These are phyloP conservation scores for Phytophthora pseudosyringae DNA, from an alignment of 352 stramenopile genomes.

Conservation along the genomic window DNA sequence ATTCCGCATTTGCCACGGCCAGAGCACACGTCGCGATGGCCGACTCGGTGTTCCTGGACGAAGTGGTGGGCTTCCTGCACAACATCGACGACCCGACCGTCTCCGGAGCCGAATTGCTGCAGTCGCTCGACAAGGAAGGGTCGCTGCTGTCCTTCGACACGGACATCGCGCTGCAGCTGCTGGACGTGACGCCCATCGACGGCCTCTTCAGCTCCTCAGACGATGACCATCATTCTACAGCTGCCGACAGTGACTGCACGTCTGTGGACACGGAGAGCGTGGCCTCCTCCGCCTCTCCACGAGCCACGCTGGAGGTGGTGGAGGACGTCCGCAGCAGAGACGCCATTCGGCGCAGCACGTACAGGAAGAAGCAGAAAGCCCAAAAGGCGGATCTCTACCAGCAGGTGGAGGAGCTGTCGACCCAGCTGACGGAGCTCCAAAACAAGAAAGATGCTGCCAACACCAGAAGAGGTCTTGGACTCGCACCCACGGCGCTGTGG, in stretches of 20 bases:
- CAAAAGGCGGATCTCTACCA: constrained; percentile 17
- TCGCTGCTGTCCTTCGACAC: constrained; percentile 15
- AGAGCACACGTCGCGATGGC: constrained; percentile 16
- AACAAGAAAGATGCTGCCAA: constrained; percentile 9
- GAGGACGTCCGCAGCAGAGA: constrained; percentile 28
- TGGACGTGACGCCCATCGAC: constrained; percentile 25
- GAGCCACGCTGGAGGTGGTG: background rate
- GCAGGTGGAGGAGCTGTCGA: constrained; percentile 28
- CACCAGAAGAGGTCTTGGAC: background rate
- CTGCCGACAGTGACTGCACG: constrained; percentile 30
- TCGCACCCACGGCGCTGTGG: constrained; percentile 18
- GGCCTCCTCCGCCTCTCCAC: constrained; percentile 17
- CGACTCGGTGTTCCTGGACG: constrained; percentile 32
- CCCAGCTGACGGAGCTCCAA: constrained; percentile 13
- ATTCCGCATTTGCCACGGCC: constrained; percentile 23
- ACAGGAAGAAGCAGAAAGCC: constrained; percentile 37
- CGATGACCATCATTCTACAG: constrained; percentile 1
- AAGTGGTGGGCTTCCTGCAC: constrained; percentile 33
- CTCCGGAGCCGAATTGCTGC: constrained; percentile 17
- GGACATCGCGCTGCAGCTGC: constrained; percentile 27
- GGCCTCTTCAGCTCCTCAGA: constrained; percentile 15
- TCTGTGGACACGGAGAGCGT: constrained; percentile 29
- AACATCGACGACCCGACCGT: constrained; percentile 24
- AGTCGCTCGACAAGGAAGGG: constrained; percentile 26
- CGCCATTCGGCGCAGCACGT: constrained; percentile 30